These are phyloP conservation scores for Kazachstania sp. DNA, from an alignment of 1,139 yeast genomes.

Conservation along the genomic window DNA sequence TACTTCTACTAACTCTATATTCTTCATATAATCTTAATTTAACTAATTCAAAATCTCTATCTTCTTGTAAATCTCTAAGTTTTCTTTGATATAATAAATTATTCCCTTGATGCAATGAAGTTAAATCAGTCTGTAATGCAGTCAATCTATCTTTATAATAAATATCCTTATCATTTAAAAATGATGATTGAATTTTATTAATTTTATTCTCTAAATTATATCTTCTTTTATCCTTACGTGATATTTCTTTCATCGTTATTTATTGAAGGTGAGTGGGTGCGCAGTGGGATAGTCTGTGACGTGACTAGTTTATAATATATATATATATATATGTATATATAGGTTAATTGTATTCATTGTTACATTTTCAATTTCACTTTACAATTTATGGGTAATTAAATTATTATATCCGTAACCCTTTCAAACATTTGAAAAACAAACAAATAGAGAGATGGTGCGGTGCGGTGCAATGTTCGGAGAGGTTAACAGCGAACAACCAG, in stretches of 20 bases:
- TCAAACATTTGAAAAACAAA: no score
- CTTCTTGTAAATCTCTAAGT: conserved; percentile 61
- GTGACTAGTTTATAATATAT: no score
- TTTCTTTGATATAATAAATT: conserved; percentile 52
- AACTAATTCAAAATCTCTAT: conserved; percentile 71
- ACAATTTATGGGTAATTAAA: no score
- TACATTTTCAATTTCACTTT: no score
- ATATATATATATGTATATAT: no score
- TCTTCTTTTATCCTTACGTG: conserved; percentile 45
- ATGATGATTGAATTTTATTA: conserved; percentile 54
- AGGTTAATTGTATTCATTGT: no score
- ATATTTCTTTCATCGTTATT: conserved; percentile 11
- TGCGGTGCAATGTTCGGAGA: no score
- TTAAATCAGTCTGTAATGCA: conserved; percentile 63
- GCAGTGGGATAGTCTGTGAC: no score
- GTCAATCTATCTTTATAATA: conserved; percentile 72
- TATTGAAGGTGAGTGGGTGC: no score
- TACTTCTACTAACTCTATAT: conserved; percentile 71
- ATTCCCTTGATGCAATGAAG: conserved; percentile 75
- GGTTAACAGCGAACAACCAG: no score
- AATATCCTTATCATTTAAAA: conserved; percentile 60
- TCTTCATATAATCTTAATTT: conserved; percentile 75
- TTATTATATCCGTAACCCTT: no score
- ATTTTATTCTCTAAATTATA: conserved; percentile 61
- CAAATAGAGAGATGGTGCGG: no score